phyloP scores from a whole-genome alignment of 140 eudicot species.

The Anethum foeniculum region DNA sequence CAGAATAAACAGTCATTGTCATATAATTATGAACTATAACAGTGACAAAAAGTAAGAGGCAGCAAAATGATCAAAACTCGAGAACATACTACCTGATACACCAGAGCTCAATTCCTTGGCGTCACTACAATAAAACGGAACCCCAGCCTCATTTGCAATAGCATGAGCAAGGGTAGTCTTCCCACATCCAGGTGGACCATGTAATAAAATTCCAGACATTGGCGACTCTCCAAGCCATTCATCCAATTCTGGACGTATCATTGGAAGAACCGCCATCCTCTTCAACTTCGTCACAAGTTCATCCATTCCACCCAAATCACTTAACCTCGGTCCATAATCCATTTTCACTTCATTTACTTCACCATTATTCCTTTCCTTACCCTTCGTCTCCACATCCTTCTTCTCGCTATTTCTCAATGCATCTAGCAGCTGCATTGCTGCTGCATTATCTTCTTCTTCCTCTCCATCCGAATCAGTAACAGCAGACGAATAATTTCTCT shows the following conservation, averaged over 20 bases:
- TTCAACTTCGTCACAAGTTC: conserved; percentile 52
- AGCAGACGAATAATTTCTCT: conserved; percentile 17
- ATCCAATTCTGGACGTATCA: conserved; percentile 52
- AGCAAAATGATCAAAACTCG: not conserved
- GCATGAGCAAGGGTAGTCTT: conserved; percentile 89
- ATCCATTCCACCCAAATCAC: conserved; percentile 83
- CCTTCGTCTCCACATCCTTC: not conserved
- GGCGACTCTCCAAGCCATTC: conserved; percentile 57
- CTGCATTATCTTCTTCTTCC: not conserved
- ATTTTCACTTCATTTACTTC: conserved; percentile 14
- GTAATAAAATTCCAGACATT: conserved; percentile 60
- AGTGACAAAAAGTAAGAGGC: not conserved
- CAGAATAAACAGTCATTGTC: not conserved
- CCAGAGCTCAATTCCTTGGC: conserved; percentile 91
- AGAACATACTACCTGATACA: conserved; percentile 53
- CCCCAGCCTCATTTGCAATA: conserved; percentile 79
- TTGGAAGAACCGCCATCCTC: conserved; percentile 69
- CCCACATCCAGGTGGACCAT: conserved; percentile 97
- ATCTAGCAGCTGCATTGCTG: too few species aligned
- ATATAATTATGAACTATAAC: too few species aligned
- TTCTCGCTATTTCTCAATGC: too few species aligned
- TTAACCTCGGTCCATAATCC: conserved; percentile 50
- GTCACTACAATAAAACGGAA: conserved; percentile 71
- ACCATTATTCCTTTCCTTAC: not conserved
- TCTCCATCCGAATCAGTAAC: conserved; percentile 15